Conservation (phyloP, 495 filamentous ascomycete genomes). For the Penicillium chermesinum region DNA sequence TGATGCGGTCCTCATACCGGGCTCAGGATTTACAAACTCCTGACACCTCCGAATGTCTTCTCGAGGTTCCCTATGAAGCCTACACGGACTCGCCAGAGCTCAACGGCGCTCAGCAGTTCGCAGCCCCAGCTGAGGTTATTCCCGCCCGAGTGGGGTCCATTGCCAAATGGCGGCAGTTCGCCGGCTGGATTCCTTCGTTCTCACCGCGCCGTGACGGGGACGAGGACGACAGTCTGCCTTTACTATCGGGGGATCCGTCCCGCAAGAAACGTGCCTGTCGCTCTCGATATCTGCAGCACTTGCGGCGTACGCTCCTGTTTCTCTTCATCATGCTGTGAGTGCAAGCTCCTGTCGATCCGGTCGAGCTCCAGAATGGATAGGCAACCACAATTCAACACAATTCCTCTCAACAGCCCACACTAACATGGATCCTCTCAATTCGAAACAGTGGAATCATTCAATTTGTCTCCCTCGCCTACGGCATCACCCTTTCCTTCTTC, state of each 20-base stretch:
- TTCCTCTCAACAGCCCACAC: neutral
- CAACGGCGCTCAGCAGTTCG: slow-evolving; percentile 5
- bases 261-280: slow-evolving; percentile 7
- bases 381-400: too few relatives aligned
- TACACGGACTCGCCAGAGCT: slow-evolving; percentile 16
- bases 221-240: slow-evolving; percentile 15
- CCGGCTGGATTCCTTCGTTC: slow-evolving; percentile 16
- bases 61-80: slow-evolving; percentile 14
- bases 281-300: slow-evolving; percentile 15
- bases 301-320: slow-evolving; percentile 13
- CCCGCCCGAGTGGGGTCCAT: slow-evolving; percentile 13
- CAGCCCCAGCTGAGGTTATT: slow-evolving; percentile 1
- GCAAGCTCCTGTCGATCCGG: neutral
- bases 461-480: slow-evolving; percentile 46
- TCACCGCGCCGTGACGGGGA: slow-evolving; percentile 5
- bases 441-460: slow-evolving; percentile 46
- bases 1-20: slow-evolving; percentile 7
- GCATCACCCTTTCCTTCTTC: slow-evolving; percentile 50
- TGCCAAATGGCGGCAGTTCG: slow-evolving; percentile 13
- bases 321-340: slow-evolving; percentile 42
- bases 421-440: neutral
- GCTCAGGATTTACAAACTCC: neutral
- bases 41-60: slow-evolving; percentile 8
- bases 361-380: too few relatives aligned
- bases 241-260: slow-evolving; percentile 13